Evolutionary conservation across 2,329 filamentous ascomycete species (phyloP).

Genomic region (Nigrospora osmanthi): DNA sequence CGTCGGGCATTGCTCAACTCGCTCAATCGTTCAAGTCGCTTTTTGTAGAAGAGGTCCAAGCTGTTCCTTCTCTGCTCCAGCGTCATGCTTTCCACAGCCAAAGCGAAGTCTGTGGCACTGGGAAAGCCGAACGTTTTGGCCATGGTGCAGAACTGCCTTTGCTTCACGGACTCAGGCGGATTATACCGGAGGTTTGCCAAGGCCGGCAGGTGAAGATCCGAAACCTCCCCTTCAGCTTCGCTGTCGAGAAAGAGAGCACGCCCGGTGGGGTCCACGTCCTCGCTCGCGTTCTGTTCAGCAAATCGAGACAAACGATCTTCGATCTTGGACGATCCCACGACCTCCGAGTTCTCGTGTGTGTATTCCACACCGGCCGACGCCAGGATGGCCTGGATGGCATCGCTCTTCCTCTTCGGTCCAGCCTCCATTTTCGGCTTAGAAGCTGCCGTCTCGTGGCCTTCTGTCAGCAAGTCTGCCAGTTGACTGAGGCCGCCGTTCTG

Average conservation of each 20-base stretch:
- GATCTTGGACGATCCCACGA: conserved; percentile 86
- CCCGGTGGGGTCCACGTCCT: conserved; percentile 39
- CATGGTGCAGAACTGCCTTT: conserved; percentile 87
- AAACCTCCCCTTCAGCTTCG: conserved; percentile 18
- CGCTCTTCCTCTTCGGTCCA: conserved; percentile 40
- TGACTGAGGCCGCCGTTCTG: conserved; percentile 66
- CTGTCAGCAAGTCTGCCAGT: conserved; percentile 53
- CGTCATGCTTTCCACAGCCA: conserved; percentile 86
- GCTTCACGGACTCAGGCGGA: conserved; percentile 66
- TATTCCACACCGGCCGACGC: conserved; percentile 85
- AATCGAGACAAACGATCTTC: conserved; percentile 75
- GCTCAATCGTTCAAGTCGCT: conserved; percentile 47
- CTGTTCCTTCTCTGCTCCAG: conserved; percentile 72
- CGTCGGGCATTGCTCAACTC: conserved; percentile 16
- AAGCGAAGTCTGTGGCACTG: conserved; percentile 74
- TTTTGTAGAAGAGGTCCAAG: conserved; percentile 72
- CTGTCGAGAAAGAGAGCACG: conserved; percentile 52
- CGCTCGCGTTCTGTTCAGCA: conserved; percentile 52
- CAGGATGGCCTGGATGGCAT: conserved; percentile 84
- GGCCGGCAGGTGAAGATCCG: not conserved
- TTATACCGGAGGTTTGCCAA: conserved; percentile 49
- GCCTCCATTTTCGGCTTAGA: conserved; percentile 23
- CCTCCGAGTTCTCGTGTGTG: conserved; percentile 92
- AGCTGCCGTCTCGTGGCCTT: conserved; percentile 35
- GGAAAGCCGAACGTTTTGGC: conserved; percentile 69